Conservation (phyloP, 352 stramenopile species). For the Globisporangium rhizosaccharum region DNA sequence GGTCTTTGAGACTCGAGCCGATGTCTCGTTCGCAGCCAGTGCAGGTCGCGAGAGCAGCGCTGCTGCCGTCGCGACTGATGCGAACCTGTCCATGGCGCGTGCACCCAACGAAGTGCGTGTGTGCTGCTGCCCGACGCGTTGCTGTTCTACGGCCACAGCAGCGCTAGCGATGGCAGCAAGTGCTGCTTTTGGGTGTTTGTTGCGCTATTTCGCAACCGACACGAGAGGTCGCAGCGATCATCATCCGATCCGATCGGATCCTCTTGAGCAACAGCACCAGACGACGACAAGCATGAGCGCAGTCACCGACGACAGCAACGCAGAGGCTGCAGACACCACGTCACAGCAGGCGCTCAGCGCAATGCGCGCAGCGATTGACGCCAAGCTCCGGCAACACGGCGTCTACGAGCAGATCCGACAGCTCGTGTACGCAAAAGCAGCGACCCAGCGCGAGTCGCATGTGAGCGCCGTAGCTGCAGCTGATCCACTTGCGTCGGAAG, state of each 20-base stretch:
- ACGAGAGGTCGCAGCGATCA: too few species aligned
- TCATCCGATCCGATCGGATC: too few species aligned
- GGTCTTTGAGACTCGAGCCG: neutral
- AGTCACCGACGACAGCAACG: too few species aligned
- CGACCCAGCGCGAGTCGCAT: neutral
- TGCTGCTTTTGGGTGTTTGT: neutral
- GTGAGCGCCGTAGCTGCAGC: neutral
- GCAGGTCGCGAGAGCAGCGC: constrained; percentile 5
- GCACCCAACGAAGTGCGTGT: neutral
- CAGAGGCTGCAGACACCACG: neutral
- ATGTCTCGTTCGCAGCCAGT: neutral
- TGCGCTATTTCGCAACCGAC: too few species aligned
- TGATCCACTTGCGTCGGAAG: neutral
- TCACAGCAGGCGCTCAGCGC: constrained; percentile 32
- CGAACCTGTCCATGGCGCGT: constrained; percentile 13
- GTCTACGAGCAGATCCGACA: constrained; percentile 73
- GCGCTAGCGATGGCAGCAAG: too few species aligned
- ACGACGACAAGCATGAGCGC: neutral
- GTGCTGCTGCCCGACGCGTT: neutral
- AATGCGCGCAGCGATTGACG: constrained; percentile 61
- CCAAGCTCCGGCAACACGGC: constrained; percentile 65
- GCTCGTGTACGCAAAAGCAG: constrained; percentile 37
- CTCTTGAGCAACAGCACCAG: neutral
- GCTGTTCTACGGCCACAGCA: too few species aligned
- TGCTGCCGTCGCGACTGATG: constrained; percentile 8